Evolutionary conservation across 1,139 yeast genomes (phyloP).

Genomic region (Eremothecium gossypii): DNA sequence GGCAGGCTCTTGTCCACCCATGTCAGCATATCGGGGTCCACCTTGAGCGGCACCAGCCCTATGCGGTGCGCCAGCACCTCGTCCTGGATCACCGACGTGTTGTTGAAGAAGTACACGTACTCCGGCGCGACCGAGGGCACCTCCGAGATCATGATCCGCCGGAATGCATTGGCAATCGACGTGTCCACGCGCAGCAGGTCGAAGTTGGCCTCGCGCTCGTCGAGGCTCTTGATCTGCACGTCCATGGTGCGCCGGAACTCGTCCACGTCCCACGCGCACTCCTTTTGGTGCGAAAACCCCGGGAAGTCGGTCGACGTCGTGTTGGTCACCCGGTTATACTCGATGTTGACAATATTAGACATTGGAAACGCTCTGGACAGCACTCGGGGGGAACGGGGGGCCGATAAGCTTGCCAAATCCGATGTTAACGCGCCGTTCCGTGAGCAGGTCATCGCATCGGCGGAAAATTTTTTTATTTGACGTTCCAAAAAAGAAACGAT

Average conservation of each 20-base stretch:
- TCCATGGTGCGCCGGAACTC: constrained; percentile 65
- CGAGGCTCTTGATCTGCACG: constrained; percentile 54
- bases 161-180: constrained; percentile 89
- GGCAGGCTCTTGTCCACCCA: constrained; percentile 66
- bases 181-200: constrained; percentile 84
- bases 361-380: constrained; percentile 6
- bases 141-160: constrained; percentile 94
- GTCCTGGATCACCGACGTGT: constrained; percentile 93
- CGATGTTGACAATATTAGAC: constrained; percentile 71
- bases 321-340: constrained; percentile 85
- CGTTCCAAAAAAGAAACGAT: too few relatives aligned
- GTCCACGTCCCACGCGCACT: constrained; percentile 76
- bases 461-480: too few relatives aligned
- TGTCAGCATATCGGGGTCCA: constrained; percentile 77
- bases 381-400: too few relatives aligned
- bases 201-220: constrained; percentile 70
- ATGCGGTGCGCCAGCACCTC: constrained; percentile 93
- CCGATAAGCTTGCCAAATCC: too few relatives aligned
- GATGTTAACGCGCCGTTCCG: too few relatives aligned
- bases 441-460: too few relatives aligned
- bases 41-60: constrained; percentile 82
- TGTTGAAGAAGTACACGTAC: constrained; percentile 79
- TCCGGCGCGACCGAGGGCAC: constrained; percentile 96
- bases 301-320: constrained; percentile 84
- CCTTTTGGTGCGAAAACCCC: constrained; percentile 60